These are phyloP conservation scores for Symbiodinium natans DNA, from an alignment of 73 alveolate species.

Conservation along the genomic window DNA sequence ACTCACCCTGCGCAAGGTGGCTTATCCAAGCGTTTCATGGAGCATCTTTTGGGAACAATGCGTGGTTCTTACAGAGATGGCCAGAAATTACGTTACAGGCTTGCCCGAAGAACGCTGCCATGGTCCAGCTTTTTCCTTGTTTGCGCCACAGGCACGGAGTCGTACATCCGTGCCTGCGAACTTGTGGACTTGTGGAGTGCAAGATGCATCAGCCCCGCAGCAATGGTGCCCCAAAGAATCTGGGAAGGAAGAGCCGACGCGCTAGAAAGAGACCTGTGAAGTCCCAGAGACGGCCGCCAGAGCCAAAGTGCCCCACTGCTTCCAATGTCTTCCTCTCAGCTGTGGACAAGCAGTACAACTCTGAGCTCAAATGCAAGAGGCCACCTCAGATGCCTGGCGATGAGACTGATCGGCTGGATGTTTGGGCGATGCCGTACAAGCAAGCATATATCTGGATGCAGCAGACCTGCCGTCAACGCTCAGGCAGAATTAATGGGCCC, in stretches of 20 bases:
- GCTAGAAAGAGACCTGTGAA: neutral
- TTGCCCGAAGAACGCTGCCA: neutral
- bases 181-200: conserved; percentile 13
- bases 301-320: neutral
- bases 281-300: neutral
- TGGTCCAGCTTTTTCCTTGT: conserved; percentile 26
- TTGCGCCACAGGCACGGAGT: conserved; percentile 12
- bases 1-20: conserved; percentile 10
- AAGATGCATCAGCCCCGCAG: conserved; percentile 25
- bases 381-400: neutral
- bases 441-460: neutral
- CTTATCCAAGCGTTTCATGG: neutral
- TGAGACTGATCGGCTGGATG: neutral
- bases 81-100: neutral
- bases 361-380: neutral
- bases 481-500: neutral
- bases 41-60: conserved; percentile 18
- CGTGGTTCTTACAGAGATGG: conserved; percentile 30
- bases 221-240: neutral
- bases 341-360: neutral
- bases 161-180: conserved; percentile 17
- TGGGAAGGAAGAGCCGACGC: neutral
- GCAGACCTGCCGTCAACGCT: neutral
- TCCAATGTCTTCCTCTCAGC: neutral
- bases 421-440: neutral